These are phyloP conservation scores for Lipomyces chichibuensis DNA, from an alignment of 805 yeast species.

Conservation along the genomic window DNA sequence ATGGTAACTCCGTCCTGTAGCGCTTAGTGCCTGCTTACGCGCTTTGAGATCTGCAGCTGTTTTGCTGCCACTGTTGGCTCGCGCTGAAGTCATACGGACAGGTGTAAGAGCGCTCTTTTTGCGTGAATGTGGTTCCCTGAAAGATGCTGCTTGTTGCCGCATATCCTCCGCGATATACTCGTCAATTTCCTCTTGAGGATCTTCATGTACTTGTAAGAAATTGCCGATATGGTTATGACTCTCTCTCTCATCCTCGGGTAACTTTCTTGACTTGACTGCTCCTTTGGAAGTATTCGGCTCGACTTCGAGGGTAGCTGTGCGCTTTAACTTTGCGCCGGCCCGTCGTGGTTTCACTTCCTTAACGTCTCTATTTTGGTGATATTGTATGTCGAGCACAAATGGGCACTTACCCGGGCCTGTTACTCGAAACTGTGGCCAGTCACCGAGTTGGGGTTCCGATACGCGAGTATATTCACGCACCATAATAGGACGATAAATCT, in stretches of 20 bases:
- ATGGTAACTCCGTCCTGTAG: constrained; percentile 15
- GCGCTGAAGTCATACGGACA: constrained; percentile 30
- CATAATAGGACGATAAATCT: constrained; percentile 77
- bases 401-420: constrained; percentile 81
- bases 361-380: constrained; percentile 5
- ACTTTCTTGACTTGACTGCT: constrained; percentile 15
- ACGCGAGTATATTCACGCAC: constrained; percentile 73
- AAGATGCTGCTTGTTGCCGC: constrained; percentile 5
- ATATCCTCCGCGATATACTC: constrained; percentile 12
- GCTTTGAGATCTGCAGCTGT: not conserved
- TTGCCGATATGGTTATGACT: not conserved
- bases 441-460: constrained; percentile 46
- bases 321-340: constrained; percentile 8
- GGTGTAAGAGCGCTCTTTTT: constrained; percentile 25
- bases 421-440: constrained; percentile 63
- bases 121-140: constrained; percentile 17
- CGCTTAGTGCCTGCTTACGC: constrained; percentile 6
- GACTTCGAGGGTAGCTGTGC: constrained; percentile 13
- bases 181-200: constrained; percentile 14
- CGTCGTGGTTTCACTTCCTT: constrained; percentile 10
- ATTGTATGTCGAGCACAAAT: constrained; percentile 54
- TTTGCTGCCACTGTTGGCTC: constrained; percentile 24
- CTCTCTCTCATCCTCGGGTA: constrained; percentile 12
- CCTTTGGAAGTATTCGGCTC: constrained; percentile 20
- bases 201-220: constrained; percentile 6